Evolutionary conservation across 805 yeast genomes (phyloP).

Genomic region (Cephaloascus fragrans): DNA sequence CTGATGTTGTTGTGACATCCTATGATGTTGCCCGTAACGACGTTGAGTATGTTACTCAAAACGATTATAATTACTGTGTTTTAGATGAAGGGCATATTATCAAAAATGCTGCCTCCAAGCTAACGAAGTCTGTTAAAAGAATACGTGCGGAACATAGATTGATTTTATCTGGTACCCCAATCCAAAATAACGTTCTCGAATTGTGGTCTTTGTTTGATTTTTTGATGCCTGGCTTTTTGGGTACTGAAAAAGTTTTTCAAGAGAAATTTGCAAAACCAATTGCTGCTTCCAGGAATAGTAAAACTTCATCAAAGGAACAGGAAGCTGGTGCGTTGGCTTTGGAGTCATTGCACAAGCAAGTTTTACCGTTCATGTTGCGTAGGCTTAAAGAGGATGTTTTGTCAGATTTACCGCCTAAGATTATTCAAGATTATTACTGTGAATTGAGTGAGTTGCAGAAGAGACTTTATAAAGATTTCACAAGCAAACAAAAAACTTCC

Average conservation of each 20-base stretch:
- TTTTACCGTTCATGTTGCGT: slow-evolving; percentile 90
- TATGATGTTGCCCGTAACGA: slow-evolving; percentile 97
- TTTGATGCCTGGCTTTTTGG: slow-evolving; percentile 97
- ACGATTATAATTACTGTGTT: slow-evolving; percentile 87
- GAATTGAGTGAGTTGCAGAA: slow-evolving; percentile 88
- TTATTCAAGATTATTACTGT: slow-evolving; percentile 96
- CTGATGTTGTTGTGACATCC: slow-evolving; percentile 89
- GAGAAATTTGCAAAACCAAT: slow-evolving; percentile 97
- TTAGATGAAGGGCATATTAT: slow-evolving; percentile 97
- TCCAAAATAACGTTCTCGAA: slow-evolving; percentile 93
- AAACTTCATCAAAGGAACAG: slow-evolving; percentile 85
- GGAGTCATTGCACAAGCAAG: slow-evolving; percentile 94
- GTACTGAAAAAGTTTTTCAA: slow-evolving; percentile 88
- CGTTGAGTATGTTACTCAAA: slow-evolving; percentile 45
- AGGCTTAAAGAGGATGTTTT: slow-evolving; percentile 93
- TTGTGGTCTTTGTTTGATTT: slow-evolving; percentile 97
- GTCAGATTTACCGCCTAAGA: slow-evolving; percentile 94
- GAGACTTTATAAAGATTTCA: slow-evolving; percentile 81
- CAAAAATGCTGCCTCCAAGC: slow-evolving; percentile 81
- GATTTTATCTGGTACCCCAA: slow-evolving; percentile 93
- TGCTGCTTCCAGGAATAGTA: slow-evolving; percentile 84
- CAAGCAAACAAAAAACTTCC: slow-evolving; percentile 67
- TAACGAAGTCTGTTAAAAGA: slow-evolving; percentile 80
- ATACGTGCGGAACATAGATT: slow-evolving; percentile 82
- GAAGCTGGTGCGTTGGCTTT: slow-evolving; percentile 95